Base-by-base conservation (phyloP, 345 rosid genomes). In the Sisymbrium irio region DNA sequence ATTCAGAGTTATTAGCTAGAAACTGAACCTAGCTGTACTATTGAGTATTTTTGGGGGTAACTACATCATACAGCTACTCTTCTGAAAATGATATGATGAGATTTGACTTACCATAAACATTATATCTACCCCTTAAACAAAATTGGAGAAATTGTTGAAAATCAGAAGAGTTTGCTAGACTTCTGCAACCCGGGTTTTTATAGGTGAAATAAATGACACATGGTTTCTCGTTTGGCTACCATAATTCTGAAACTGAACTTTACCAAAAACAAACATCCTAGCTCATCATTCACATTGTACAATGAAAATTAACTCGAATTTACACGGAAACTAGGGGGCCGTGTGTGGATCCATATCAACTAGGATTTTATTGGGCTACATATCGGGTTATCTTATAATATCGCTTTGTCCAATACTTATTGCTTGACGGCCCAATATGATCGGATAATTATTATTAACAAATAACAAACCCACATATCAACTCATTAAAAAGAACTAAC, bases 31-130 rank as follows among this genome's bases (percentile, higher is more conserved):
- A 50, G n/a, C 28, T 44, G 42, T 19, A 42, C 6, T 57, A 59
- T 39, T 60, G 22, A 4, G 10, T 11, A 27, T 45, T 57, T 32
- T 45, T 39, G 25, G 17, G 11, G 65, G 57, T 44, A 57, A 20
- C 30, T 33, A 10, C 27, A 46, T 46, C 9, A 59, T 56, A 22
- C 30, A 20, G 37, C 35, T 70, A 35, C 18, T 71, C 59, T 22
- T 70, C 19, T 25, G 37, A 19, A 27, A 49, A 36, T 60, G 60
- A 55, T 20, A 59, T 60, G 74, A 58, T 41, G 51, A 67, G 8
- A 53, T 67, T 40, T 7, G 17, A 67, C 59, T 39, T 51, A 54
- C 71, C 35, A 50, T 22, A 49, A 47, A 49, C 19, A 47, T 27
- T 5, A 13, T 15, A 15, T 4, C 5, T 49, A 57, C 6, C n/a